phyloP scores from a whole-genome alignment of 352 stramenopile genomes.

The Halophytophthora polymorphica region DNA sequence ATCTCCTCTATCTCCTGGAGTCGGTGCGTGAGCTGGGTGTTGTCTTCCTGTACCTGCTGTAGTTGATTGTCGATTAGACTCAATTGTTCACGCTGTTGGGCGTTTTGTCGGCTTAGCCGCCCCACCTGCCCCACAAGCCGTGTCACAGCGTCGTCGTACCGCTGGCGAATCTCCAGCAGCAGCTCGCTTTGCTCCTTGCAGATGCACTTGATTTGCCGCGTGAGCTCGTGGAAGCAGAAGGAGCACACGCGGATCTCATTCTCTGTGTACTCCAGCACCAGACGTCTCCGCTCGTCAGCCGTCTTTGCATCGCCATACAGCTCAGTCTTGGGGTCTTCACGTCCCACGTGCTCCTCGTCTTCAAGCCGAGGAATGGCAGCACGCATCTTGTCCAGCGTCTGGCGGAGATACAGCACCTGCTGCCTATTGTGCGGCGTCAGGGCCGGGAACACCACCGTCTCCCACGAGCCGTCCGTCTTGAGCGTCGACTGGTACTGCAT shows the following conservation, averaged over 20 bases:
- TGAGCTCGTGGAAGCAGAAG: conserved; percentile 73
- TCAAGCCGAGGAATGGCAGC: conserved; percentile 18
- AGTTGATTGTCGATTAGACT: conserved; percentile 10
- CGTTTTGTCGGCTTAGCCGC: conserved; percentile 14
- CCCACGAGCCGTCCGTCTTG: conserved; percentile 38
- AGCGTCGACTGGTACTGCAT: conserved; percentile 63
- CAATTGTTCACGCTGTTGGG: conserved; percentile 29
- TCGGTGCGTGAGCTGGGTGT: conserved; percentile 20
- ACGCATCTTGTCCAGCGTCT: conserved; percentile 62
- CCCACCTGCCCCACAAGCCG: conserved; percentile 22
- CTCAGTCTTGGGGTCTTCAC: conserved; percentile 1
- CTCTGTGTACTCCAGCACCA: conserved; percentile 44
- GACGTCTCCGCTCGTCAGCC: conserved; percentile 13
- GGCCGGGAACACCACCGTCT: conserved; percentile 74
- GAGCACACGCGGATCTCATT: conserved; percentile 66
- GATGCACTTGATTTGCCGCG: conserved; percentile 69
- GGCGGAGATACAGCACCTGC: conserved; percentile 63
- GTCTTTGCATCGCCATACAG: conserved; percentile 7
- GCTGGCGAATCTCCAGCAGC: conserved; percentile 48
- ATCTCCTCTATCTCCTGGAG: conserved; percentile 16
- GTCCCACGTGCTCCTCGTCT: conserved; percentile 1
- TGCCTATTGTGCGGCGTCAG: conserved; percentile 58
- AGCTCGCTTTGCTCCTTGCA: conserved; percentile 77
- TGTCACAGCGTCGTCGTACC: conserved; percentile 40
- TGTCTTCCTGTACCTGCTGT: conserved; percentile 11